Evolutionary conservation across 495 filamentous ascomycete genomes (phyloP).

Genomic region (Hypoxylon intermedium): DNA sequence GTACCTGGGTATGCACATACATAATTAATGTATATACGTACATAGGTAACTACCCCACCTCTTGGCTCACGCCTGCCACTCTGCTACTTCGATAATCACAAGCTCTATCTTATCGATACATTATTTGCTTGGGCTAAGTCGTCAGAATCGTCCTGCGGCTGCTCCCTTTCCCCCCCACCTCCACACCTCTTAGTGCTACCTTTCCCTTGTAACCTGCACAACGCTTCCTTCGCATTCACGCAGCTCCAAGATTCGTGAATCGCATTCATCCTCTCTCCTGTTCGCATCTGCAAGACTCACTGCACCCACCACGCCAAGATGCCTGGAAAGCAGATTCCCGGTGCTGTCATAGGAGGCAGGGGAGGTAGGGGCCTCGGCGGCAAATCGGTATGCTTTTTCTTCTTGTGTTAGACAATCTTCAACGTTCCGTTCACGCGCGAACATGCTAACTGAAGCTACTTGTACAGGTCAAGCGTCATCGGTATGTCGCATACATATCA

Average conservation of each 20-base stretch:
- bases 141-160: background rate
- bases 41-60: too few relatives aligned
- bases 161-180: background rate
- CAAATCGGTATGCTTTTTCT: slow-evolving; percentile 32
- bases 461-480: slow-evolving; percentile 40
- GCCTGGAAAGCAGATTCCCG: slow-evolving; percentile 24
- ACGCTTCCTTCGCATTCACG: background rate
- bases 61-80: too few relatives aligned
- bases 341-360: slow-evolving; percentile 14
- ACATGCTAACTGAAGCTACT: slow-evolving; percentile 16
- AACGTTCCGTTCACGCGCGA: background rate
- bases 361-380: slow-evolving; percentile 39
- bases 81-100: too few relatives aligned
- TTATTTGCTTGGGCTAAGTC: too few relatives aligned
- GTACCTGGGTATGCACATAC: too few relatives aligned
- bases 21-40: too few relatives aligned
- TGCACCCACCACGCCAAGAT: slow-evolving; percentile 1
- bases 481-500: slow-evolving; percentile 18
- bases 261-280: background rate
- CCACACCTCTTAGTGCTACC: background rate
- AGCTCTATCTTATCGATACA: slow-evolving; percentile 1
- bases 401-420: background rate
- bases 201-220: background rate
- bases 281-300: background rate
- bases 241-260: background rate